phyloP scores from a whole-genome alignment of 1,284 basidiomycete genomes.

The Puccinia triticina region DNA sequence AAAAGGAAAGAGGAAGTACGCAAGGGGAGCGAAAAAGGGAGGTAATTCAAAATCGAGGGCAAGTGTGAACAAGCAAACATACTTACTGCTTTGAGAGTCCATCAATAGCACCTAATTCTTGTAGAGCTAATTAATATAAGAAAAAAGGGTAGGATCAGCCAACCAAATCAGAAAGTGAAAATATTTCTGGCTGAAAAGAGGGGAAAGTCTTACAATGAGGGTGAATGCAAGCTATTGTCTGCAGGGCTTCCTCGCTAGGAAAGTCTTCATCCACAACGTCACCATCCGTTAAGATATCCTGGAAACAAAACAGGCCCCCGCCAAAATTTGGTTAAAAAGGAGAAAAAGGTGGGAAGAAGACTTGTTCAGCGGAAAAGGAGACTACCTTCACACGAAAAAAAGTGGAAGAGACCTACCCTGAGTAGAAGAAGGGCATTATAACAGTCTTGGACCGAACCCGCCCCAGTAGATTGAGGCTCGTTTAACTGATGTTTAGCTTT shows the following conservation, averaged over 20 bases:
- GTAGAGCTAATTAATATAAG: neutral
- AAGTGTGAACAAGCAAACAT: neutral
- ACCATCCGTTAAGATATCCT: neutral
- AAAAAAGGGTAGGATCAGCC: neutral
- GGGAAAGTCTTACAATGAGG: conserved; percentile 24
- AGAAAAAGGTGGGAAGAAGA: neutral
- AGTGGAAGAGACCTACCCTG: neutral
- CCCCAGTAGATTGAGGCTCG: neutral
- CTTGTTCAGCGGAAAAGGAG: neutral
- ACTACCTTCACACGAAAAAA: no score
- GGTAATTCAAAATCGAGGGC: neutral
- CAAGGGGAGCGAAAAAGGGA: no score
- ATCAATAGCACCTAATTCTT: neutral
- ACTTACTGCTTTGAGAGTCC: neutral
- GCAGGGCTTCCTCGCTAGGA: conserved; percentile 10
- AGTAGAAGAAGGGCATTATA: conserved; percentile 25
- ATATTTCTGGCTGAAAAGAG: neutral
- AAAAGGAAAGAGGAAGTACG: no score
- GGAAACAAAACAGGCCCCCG: neutral
- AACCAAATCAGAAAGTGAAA: neutral
- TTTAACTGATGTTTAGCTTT: conserved; percentile 34
- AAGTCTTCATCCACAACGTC: neutral
- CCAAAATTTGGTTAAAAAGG: neutral
- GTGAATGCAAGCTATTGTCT: conserved; percentile 27
- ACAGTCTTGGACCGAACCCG: neutral